Evolutionary conservation across 805 yeast species (phyloP), one percentile per base, ranked within the genome.

Genomic region (Metschnikowia cerradonensis): DNA sequence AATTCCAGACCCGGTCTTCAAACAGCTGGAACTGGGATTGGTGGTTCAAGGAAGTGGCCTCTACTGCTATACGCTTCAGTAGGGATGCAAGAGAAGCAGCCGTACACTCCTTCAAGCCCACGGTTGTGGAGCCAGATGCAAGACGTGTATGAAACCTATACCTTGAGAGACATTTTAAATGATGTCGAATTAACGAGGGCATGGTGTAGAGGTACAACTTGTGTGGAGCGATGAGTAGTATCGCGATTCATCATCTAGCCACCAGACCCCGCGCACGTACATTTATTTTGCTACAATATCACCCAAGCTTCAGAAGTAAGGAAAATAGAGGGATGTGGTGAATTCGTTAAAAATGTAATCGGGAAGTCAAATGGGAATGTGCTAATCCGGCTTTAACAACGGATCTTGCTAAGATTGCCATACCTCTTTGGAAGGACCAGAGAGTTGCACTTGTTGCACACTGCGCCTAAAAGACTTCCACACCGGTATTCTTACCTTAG

Each of bases 141-240:
- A n/a, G 15, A n/a, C 45, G 45, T 13, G 15, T 20, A 33, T 42
- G 38, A 8, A 22, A 8, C 11, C n/a, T 32, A 20, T 20, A 33
- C 22, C 14, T 4, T 8, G 34, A 20, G 11, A 32, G 45, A 14
- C 13, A 22, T 11, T 15, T 40, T 20, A 34, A n/a, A 19, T 34
- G 33, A 42, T 42, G 45, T 42, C 45, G 45, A 33, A 19, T n/a
- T 31, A 20, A 42, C 15, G 1, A 42, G 15, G 45, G 37, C 45
- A 42, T 42, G 34, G 5, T 20, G 30, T 22, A 17, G 5, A n/a
- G 20, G 19, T 11, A 15, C 17, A 31, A 20, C 31, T 15, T 32
- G 20, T 22, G 15, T 19, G 26, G 45, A 30, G 43, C 37, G 45
- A 33, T 42, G 45, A 33, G 38, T 42, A 32, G 37, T 13, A 32